Conservation (phyloP, 2,329 filamentous ascomycete species). For the Huntiella abstrusa region DNA sequence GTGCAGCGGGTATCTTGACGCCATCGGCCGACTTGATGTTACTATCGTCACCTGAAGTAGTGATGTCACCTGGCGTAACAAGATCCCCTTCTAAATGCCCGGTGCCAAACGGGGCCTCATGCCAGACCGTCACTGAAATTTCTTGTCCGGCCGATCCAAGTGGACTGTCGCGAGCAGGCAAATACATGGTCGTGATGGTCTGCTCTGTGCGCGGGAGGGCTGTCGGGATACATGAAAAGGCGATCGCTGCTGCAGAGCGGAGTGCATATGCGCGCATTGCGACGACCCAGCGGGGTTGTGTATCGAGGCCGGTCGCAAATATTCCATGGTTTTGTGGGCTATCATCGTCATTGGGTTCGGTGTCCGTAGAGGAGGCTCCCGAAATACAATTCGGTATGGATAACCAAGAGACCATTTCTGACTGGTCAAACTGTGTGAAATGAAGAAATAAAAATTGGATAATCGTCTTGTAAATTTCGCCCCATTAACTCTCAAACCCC, state of each 20-base stretch:
- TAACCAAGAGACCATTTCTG: slow-evolving; percentile 2
- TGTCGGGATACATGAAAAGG: slow-evolving; percentile 16
- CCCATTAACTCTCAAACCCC: too few species aligned
- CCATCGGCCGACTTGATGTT: neutral
- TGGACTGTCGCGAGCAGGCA: slow-evolving; percentile 11
- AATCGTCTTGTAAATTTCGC: too few species aligned
- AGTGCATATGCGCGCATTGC: slow-evolving; percentile 24
- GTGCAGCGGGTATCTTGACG: neutral
- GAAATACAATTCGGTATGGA: neutral
- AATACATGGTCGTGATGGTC: slow-evolving; percentile 16
- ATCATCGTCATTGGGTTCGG: neutral
- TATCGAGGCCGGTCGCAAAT: slow-evolving; percentile 27
- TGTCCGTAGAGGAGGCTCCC: neutral
- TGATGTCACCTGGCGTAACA: too few species aligned
- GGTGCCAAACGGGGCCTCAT: too few species aligned
- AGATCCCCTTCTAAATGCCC: too few species aligned
- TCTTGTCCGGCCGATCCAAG: too few species aligned
- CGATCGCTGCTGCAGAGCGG: slow-evolving; percentile 25
- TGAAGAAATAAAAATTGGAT: neutral
- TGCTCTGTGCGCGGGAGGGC: slow-evolving; percentile 3
- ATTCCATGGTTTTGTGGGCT: slow-evolving; percentile 15
- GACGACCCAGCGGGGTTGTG: slow-evolving; percentile 25
- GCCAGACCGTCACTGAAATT: too few species aligned
- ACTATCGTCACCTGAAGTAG: too few species aligned
- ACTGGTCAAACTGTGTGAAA: neutral